Evolutionary conservation across 192 early-diverging fungal species (phyloP).

Genomic region (Backusella psychrophila): DNA sequence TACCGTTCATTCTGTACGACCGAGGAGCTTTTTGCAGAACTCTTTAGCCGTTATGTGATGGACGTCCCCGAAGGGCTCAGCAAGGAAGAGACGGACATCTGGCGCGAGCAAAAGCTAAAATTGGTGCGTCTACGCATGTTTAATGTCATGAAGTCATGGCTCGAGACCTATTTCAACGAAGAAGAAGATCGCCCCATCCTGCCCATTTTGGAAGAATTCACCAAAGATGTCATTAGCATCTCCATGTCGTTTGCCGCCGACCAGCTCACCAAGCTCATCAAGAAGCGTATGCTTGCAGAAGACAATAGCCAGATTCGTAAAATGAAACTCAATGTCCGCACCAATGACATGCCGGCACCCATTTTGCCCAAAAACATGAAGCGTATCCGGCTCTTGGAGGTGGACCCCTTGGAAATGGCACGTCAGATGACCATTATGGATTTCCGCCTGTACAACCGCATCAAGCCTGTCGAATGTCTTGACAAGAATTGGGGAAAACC

Average conservation of each 20-base stretch:
- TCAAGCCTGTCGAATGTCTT: slow-evolving; percentile 85
- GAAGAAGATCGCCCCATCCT: slow-evolving; percentile 54
- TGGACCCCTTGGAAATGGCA: slow-evolving; percentile 91
- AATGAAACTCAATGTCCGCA: slow-evolving; percentile 62
- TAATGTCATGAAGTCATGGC: slow-evolving; percentile 91
- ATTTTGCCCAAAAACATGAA: slow-evolving; percentile 78
- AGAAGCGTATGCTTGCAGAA: slow-evolving; percentile 30
- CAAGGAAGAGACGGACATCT: slow-evolving; percentile 65
- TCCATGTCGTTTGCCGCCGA: slow-evolving; percentile 34
- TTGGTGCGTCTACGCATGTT: slow-evolving; percentile 83
- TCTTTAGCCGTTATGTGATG: slow-evolving; percentile 76
- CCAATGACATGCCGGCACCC: slow-evolving; percentile 66
- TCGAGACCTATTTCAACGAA: slow-evolving; percentile 83
- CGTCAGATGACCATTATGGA: slow-evolving; percentile 95
- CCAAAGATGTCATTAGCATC: slow-evolving; percentile 19
- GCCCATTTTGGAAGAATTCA: slow-evolving; percentile 13
- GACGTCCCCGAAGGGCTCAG: slow-evolving; percentile 64
- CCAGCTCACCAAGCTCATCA: slow-evolving; percentile 29
- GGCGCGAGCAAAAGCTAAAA: slow-evolving; percentile 85
- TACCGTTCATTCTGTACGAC: slow-evolving; percentile 89
- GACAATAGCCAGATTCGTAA: slow-evolving; percentile 55
- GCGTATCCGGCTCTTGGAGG: slow-evolving; percentile 76
- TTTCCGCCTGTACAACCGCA: slow-evolving; percentile 69
- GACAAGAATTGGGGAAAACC: slow-evolving; percentile 82
- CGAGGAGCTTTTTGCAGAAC: slow-evolving; percentile 71